Conservation (phyloP, 1,284 basidiomycete species). For the Inonotus obliquus region DNA sequence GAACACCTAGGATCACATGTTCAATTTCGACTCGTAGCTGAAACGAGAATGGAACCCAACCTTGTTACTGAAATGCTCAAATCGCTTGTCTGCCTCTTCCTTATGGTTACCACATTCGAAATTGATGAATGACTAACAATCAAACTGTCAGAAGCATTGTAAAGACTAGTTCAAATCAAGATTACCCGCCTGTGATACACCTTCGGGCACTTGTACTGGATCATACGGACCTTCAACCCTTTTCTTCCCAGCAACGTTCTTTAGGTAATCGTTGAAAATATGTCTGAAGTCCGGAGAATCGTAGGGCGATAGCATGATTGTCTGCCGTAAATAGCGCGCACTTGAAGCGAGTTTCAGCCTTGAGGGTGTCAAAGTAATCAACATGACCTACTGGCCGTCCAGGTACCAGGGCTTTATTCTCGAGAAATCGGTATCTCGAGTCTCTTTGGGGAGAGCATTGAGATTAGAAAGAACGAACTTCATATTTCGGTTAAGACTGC, state of each 20-base stretch:
- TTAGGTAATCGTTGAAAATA: constrained; percentile 68
- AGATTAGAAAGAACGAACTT: constrained; percentile 84
- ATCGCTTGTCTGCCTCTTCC: constrained; percentile 84
- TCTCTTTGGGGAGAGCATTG: constrained; percentile 88
- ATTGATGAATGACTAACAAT: constrained; percentile 56
- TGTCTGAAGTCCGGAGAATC: constrained; percentile 87
- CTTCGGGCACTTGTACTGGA: constrained; percentile 72
- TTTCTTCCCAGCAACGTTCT: constrained; percentile 84
- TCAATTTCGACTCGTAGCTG: neutral
- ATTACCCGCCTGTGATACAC: constrained; percentile 66
- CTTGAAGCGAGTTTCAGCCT: constrained; percentile 33
- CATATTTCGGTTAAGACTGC: constrained; percentile 3
- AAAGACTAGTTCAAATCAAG: neutral
- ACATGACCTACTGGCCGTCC: constrained; percentile 73
- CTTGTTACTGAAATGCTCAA: constrained; percentile 84
- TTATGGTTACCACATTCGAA: constrained; percentile 73
- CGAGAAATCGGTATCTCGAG: constrained; percentile 93
- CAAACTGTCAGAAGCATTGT: neutral
- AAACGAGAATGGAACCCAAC: constrained; percentile 31
- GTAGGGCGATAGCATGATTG: constrained; percentile 83
- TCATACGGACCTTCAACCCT: constrained; percentile 63
- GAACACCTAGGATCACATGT: constrained; percentile 49
- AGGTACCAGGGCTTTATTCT: constrained; percentile 98
- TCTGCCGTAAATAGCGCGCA: constrained; percentile 81
- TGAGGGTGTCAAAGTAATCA: neutral